Base-by-base conservation (phyloP, 805 yeast species). In the Priceomyces carsonii region DNA sequence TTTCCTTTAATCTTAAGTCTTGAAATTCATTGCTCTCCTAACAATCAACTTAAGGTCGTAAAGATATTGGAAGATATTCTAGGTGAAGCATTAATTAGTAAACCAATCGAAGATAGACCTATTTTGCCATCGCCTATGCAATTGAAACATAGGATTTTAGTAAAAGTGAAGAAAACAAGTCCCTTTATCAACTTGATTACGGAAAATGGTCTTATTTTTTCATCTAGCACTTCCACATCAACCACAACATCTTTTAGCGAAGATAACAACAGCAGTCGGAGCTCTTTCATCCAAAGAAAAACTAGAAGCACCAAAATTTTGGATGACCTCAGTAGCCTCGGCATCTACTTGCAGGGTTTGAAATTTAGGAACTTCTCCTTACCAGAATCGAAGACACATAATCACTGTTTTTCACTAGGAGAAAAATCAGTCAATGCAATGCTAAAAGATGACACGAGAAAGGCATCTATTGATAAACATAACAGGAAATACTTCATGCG, bases 391-490 rank as follows among this genome's bases (percentile, higher is more conserved):
- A 87, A 89, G 50, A 73, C 85, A 0, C 62, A 57, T 38, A 84
- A 85, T 45, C 98, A 89, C 56, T 79, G 90, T 35, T 93, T 90
- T 53, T 89, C 97, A 1, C 76, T 93, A 42, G 82, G 84, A 42
- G 98, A 93, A 50, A 79, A 85, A 35, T 64, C 79, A 2, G 59
- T 86, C 26, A 74, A 74, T 30, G 63, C 76, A 6, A 74, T 90
- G 77, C 53, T 79, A 22, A 81, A 79, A 42, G 91, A 87, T 43
- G 61, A 70, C 1, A 70, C 63, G 2, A 81, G 80, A 41, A 50
- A 59, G 3, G 63, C 66, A 3, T 73, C 89, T 3, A 50, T 90
- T 3, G 70, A 75, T 44, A 85, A 85, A 52, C 98, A 93, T 57
- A 91, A 93, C 56, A 62, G 80, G 40, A 69, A 71, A 32, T 86